Base-by-base conservation (phyloP, 768 basidiomycete genomes). In the Boletus bicolor region DNA sequence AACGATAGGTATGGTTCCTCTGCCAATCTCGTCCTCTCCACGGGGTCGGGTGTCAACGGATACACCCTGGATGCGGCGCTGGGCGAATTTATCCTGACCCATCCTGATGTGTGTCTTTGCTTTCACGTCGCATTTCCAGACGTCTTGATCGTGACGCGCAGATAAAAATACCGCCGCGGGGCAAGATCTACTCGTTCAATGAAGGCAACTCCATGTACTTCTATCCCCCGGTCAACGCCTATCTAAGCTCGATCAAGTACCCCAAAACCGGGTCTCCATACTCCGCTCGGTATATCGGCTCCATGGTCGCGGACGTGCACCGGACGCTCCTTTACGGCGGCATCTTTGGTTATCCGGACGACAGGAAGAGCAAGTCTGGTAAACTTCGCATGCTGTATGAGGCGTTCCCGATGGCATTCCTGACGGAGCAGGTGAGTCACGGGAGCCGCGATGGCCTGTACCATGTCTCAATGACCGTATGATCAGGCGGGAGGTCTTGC, bases 121-220 rank as follows among this genome's bases (percentile, higher is more conserved):
- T n/a, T 62, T 55, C 52, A 28, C 2, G 26, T 28, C 37, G 39
- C 38, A 9, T 24, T 24, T 26, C 49, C 53, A 50, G 28, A 43
- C 36, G 39, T 51, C 37, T 14, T 54, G 52, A 61, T 26, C 15
- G 11, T 28, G 51, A 17, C 11, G 15, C 19, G 24, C 67, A 91
- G 89, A 99, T 99, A 74, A 83, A 85, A 73, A 92, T 99, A 61
- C 97, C 97, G 7, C 61, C 84, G 10, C 87, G 97, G 48, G 97
- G 97, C 62, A 98, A 98, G 77, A 99, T 99, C 68, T 99, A 99
- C 77, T 98, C 95, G 4, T 96, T 98, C 81, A 99, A 99, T 72
- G 97, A 99, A 76, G 97, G 97, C 58, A 99, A 99, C 77, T 83
- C 93, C 34, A 79, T 92, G 81, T 95, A 95, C 76, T 98, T 97